These are phyloP conservation scores for Geoglossum cookeanum DNA, from an alignment of 2,329 filamentous ascomycete species.

Conservation along the genomic window DNA sequence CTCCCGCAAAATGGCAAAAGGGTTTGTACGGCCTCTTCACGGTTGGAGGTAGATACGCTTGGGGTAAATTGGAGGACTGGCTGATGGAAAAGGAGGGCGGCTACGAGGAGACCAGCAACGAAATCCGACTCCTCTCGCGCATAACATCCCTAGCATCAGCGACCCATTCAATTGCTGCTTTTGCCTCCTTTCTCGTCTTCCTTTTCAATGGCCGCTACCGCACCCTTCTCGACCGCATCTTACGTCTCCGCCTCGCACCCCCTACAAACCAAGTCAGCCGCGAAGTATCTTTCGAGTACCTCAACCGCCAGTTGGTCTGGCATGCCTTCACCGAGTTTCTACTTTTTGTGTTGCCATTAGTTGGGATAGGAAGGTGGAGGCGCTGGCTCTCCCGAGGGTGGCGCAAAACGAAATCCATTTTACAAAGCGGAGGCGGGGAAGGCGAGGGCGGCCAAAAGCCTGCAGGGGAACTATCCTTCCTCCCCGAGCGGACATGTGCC, in stretches of 20 bases:
- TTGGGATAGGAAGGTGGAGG: slow-evolving; percentile 84
- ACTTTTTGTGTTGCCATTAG: slow-evolving; percentile 90
- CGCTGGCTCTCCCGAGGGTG: slow-evolving; percentile 76
- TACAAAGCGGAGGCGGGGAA: slow-evolving; percentile 24
- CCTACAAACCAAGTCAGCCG: slow-evolving; percentile 69
- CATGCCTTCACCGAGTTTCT: slow-evolving; percentile 98
- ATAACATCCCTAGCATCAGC: slow-evolving; percentile 52
- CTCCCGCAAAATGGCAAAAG: slow-evolving; percentile 72
- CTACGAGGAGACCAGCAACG: slow-evolving; percentile 32
- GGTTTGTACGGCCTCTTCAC: slow-evolving; percentile 65
- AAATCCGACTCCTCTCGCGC: slow-evolving; percentile 39
- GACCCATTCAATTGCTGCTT: slow-evolving; percentile 61
- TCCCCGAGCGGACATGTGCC: slow-evolving; percentile 85
- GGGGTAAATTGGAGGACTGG: slow-evolving; percentile 84
- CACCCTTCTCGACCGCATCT: slow-evolving; percentile 68
- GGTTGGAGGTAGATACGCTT: slow-evolving; percentile 73
- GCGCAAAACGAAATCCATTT: slow-evolving; percentile 53
- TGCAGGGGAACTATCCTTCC: slow-evolving; percentile 59
- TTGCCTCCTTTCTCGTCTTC: slow-evolving; percentile 77
- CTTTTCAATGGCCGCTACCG: slow-evolving; percentile 79
- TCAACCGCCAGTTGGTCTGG: slow-evolving; percentile 96
- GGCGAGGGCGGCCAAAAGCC: slow-evolving; percentile 31
- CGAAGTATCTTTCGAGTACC: slow-evolving; percentile 92
- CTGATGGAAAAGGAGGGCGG: slow-evolving; percentile 48
- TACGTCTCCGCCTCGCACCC: slow-evolving; percentile 70